Percentiles rank a stretch among this genome's conserved stretches.
Evolutionary conservation across 2,329 filamentous ascomycete species (phyloP).

Genomic region (Lachnellula subtilissima): DNA sequence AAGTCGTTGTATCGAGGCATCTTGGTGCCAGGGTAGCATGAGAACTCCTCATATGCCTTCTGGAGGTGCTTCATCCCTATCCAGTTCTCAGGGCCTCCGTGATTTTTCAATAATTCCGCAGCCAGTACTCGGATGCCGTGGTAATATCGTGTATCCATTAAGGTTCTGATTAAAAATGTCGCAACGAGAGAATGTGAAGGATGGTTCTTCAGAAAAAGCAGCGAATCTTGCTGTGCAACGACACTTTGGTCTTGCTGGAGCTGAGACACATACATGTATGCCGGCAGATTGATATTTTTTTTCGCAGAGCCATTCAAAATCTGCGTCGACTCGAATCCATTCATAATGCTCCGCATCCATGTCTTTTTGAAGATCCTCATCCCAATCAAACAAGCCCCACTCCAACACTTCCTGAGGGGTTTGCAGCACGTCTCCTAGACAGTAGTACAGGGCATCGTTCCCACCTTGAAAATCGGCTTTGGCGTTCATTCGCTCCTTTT

Average conservation of each 20-base stretch:
- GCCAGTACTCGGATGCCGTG: constrained; percentile 88
- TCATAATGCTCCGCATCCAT: constrained; percentile 98
- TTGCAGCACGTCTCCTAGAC: constrained; percentile 85
- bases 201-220: constrained; percentile 67
- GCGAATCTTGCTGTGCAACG: constrained; percentile 74
- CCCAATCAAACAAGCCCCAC: constrained; percentile 88
- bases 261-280: constrained; percentile 98
- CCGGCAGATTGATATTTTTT: constrained; percentile 77
- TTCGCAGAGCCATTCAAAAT: constrained; percentile 95
- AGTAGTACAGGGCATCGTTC: constrained; percentile 83
- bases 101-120: constrained; percentile 69
- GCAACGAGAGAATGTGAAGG: constrained; percentile 75
- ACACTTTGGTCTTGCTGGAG: constrained; percentile 96
- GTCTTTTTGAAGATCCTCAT: constrained; percentile 75
- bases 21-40: constrained; percentile 71
- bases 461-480: constrained; percentile 60
- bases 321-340: constrained; percentile 96
- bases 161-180: constrained; percentile 80
- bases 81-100: constrained; percentile 69
- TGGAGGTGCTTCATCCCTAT: constrained; percentile 80
- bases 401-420: constrained; percentile 73
- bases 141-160: constrained; percentile 90
- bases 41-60: constrained; percentile 81
- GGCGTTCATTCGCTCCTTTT: constrained; percentile 70
- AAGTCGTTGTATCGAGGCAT: constrained; percentile 92